A percentile compares a stretch with the other conserved stretches of the same genome.
Conservation (phyloP, 352 stramenopile genomes). For the Aphanomyces euteiches region DNA sequence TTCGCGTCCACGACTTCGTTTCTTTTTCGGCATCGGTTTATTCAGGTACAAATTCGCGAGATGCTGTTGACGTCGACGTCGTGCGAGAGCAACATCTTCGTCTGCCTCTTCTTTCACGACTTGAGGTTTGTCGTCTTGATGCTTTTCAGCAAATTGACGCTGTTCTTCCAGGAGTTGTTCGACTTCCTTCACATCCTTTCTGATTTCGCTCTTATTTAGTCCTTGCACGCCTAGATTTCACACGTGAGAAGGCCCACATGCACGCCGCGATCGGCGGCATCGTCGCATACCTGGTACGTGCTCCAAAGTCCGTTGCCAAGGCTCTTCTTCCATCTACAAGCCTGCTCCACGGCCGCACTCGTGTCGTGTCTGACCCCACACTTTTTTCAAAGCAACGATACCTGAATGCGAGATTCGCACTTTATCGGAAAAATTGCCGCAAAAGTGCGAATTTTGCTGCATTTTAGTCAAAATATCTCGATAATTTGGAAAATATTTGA, state of each 20-base stretch:
- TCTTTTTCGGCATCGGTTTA: slow-evolving; percentile 29
- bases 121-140: slow-evolving; percentile 9
- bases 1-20: slow-evolving; percentile 26
- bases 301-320: slow-evolving; percentile 26
- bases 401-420: slow-evolving; percentile 11
- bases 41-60: slow-evolving; percentile 31
- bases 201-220: slow-evolving; percentile 29
- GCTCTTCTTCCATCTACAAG: slow-evolving; percentile 26
- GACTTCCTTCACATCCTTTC: slow-evolving; percentile 31
- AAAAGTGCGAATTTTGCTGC: not conserved
- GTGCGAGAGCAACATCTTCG: slow-evolving; percentile 12
- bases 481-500: slow-evolving; percentile 4
- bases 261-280: not conserved
- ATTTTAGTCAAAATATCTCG: not conserved
- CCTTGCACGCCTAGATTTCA: slow-evolving; percentile 17
- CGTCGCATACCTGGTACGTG: slow-evolving; percentile 21
- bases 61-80: slow-evolving; percentile 24
- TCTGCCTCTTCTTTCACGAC: not conserved
- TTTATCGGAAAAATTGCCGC: not conserved
- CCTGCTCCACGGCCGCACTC: not conserved
- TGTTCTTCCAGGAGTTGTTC: slow-evolving; percentile 26
- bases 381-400: slow-evolving; percentile 31
- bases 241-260: not conserved
- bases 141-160: slow-evolving; percentile 11
- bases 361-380: slow-evolving; percentile 22